Evolutionary conservation across 75 land plant genomes (phyloP), one percentile per base, ranked within the genome.

Genomic region (Pinus taeda): DNA sequence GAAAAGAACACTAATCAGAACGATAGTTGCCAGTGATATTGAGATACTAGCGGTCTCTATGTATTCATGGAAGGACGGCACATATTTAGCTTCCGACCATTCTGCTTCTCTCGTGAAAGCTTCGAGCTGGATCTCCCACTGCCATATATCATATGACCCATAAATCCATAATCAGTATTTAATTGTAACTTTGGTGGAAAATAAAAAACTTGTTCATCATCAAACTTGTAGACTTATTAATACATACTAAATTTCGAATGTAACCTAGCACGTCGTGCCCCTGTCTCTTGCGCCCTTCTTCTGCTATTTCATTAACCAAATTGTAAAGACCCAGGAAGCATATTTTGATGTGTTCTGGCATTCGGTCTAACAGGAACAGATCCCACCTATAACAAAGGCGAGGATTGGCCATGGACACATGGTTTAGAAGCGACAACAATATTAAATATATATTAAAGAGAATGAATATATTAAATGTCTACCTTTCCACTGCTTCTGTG

Each of bases 41-140:
- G 87, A 84, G 8, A 79, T 36, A 59, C 60, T 49, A 58, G 79
- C 88, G 74, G 79, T 83, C 24, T 74, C 69, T 49, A 92, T 73
- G 67, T 92, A 92, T 66, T 92, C 92, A 3, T 80, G 57, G 1
- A 86, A 56, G 0, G 79, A 55, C n/a, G 92, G 94, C 3, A 59
- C 72, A 49, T 86, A 77, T 12, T 83, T 76, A 2, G 58, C 26
- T 24, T 77, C 15, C 29, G 61, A 61, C 90, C 92, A 86, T 36
- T 84, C 81, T 49, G 90, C 88, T 69, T 92, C 92, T 12, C 75
- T 79, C 13, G 76, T 26, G 61, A 63, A 60, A 18, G 90, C 73
- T 37, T 71, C 76, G 15, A 85, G 67, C 53, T 77, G 85, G 30
- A 74, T 76, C 65, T 79, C 80, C 94, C 89, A 89, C 90, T 89